Conservation (phyloP, 768 basidiomycete genomes). For the Saitozyma sp. region DNA sequence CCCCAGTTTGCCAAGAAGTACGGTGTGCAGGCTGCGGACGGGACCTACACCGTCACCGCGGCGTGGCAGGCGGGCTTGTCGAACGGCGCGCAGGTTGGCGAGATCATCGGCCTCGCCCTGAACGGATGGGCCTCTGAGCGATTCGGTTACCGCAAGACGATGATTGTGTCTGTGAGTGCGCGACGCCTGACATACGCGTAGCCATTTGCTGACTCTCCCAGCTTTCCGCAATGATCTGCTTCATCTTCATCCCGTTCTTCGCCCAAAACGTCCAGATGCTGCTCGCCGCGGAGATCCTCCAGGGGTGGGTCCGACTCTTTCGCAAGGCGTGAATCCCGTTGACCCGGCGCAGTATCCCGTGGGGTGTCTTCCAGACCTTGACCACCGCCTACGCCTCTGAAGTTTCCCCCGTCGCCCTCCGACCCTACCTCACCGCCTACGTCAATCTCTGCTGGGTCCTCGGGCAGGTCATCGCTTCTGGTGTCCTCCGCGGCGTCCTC, state of each 20-base stretch:
- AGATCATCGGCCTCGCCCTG: conserved; percentile 47
- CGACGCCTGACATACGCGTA: background rate
- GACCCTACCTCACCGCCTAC: conserved; percentile 39
- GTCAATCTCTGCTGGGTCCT: conserved; percentile 49
- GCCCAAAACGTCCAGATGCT: conserved; percentile 34
- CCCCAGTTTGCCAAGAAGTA: conserved; percentile 8
- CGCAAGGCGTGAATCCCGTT: too few relatives aligned
- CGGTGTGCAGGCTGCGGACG: conserved; percentile 1
- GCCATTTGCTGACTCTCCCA: background rate
- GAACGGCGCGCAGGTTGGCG: conserved; percentile 40
- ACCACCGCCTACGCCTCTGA: conserved; percentile 40
- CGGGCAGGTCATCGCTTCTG: conserved; percentile 44
- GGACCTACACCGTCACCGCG: conserved; percentile 32
- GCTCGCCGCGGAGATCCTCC: conserved; percentile 37
- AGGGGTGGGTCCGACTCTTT: background rate
- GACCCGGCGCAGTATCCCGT: conserved; percentile 48
- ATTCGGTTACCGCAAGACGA: conserved; percentile 29
- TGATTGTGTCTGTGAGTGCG: conserved; percentile 11
- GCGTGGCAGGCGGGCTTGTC: conserved; percentile 49
- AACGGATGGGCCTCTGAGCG: conserved; percentile 37
- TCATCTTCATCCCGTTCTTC: conserved; percentile 43
- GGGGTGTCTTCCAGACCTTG: conserved; percentile 51
- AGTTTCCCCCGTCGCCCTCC: background rate
- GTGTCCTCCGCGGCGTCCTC: conserved; percentile 29
- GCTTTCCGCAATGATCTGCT: conserved; percentile 21